phyloP scores from a whole-genome alignment of 2,329 filamentous ascomycete genomes.

The Aspergillus spinulosporus region DNA sequence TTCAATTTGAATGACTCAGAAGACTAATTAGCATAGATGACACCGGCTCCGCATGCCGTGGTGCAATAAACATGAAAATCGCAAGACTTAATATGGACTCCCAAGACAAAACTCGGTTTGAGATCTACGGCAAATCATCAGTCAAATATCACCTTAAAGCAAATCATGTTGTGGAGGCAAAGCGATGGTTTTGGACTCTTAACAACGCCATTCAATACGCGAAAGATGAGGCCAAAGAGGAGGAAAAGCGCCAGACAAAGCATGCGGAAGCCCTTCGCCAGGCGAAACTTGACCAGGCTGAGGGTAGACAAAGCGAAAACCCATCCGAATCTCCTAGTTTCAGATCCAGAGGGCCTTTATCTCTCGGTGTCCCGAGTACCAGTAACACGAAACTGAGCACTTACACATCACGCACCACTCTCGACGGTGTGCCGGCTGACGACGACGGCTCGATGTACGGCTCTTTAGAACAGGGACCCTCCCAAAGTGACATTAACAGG shows the following conservation, averaged over 20 bases:
- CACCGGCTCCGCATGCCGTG: slow-evolving; percentile 90
- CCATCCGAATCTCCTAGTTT: slow-evolving; percentile 39
- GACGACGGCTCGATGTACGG: slow-evolving; percentile 56
- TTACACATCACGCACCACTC: slow-evolving; percentile 48
- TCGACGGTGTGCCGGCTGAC: slow-evolving; percentile 53
- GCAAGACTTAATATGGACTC: slow-evolving; percentile 92
- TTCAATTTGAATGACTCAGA: slow-evolving; percentile 22
- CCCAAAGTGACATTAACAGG: slow-evolving; percentile 49
- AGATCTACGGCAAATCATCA: slow-evolving; percentile 96
- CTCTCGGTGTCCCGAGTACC: slow-evolving; percentile 38
- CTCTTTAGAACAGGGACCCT: slow-evolving; percentile 58
- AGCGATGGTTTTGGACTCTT: slow-evolving; percentile 97
- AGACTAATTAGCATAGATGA: slow-evolving; percentile 61
- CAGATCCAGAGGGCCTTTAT: slow-evolving; percentile 37
- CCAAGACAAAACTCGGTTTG: slow-evolving; percentile 95
- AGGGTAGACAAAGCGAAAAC: slow-evolving; percentile 51
- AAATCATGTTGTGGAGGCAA: slow-evolving; percentile 96
- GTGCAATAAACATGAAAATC: slow-evolving; percentile 98
- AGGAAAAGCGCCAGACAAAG: slow-evolving; percentile 72
- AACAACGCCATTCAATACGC: slow-evolving; percentile 99
- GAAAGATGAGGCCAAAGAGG: slow-evolving; percentile 93
- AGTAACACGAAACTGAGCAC: slow-evolving; percentile 51
- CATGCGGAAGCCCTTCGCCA: slow-evolving; percentile 74
- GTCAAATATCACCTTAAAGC: slow-evolving; percentile 98
- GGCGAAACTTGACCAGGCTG: slow-evolving; percentile 73